A percentile compares a stretch with the other conserved stretches of the same genome.
Evolutionary conservation across 2,329 filamentous ascomycete species (phyloP).

Genomic region (Cladosporium sp.): DNA sequence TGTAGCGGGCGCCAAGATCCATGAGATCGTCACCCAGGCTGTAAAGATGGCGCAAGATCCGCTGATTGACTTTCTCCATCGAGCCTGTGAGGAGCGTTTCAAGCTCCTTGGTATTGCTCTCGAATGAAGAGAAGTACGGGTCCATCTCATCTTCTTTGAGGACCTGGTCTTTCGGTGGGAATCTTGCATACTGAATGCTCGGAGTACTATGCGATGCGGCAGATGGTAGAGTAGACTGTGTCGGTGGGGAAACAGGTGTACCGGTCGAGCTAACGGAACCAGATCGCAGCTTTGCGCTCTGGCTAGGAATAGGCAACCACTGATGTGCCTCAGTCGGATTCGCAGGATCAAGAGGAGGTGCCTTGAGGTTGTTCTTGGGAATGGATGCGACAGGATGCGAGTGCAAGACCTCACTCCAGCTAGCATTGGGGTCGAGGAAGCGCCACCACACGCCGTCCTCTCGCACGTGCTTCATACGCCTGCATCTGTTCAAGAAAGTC

Average conservation of each 20-base stretch:
- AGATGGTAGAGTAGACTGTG: slow-evolving; percentile 52
- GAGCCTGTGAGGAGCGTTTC: slow-evolving; percentile 86
- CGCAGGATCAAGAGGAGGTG: slow-evolving; percentile 92
- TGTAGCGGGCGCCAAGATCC: slow-evolving; percentile 93
- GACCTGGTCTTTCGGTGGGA: slow-evolving; percentile 75
- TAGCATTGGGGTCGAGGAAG: slow-evolving; percentile 95
- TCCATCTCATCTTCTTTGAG: slow-evolving; percentile 89
- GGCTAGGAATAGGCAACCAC: slow-evolving; percentile 82
- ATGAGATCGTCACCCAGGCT: slow-evolving; percentile 83
- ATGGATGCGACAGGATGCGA: slow-evolving; percentile 88
- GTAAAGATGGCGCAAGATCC: slow-evolving; percentile 82
- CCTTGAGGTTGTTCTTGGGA: slow-evolving; percentile 90
- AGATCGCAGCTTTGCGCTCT: slow-evolving; percentile 80
- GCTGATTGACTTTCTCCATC: slow-evolving; percentile 94
- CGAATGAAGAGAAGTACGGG: slow-evolving; percentile 93
- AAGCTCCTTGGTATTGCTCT: slow-evolving; percentile 86
- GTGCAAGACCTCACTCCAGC: slow-evolving; percentile 94
- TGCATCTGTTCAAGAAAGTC: slow-evolving; percentile 91
- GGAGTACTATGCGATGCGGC: slow-evolving; percentile 59
- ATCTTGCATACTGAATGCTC: slow-evolving; percentile 71
- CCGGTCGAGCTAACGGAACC: slow-evolving; percentile 51
- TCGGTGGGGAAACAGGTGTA: slow-evolving; percentile 58
- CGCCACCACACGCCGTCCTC: slow-evolving; percentile 97
- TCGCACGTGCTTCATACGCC: slow-evolving; percentile 86
- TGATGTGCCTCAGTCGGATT: slow-evolving; percentile 85